Conservation (phyloP, 2,329 filamentous ascomycete species). For the Trichophyton schoenleinii region DNA sequence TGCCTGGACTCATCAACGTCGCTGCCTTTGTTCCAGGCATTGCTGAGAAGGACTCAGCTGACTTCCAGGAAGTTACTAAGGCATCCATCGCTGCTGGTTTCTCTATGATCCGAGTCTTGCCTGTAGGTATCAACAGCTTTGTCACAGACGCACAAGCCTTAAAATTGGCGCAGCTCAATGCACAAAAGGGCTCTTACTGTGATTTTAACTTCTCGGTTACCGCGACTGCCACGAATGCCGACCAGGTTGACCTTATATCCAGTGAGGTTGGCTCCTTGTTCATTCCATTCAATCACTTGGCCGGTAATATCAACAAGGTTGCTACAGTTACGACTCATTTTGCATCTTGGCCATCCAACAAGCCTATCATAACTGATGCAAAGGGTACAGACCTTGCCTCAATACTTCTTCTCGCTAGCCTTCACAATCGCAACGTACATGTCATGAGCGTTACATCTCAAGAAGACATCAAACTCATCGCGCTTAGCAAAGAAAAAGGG, state of each 20-base stretch:
- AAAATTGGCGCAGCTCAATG: conserved; percentile 59
- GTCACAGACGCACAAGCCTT: conserved; percentile 61
- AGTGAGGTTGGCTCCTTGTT: conserved; percentile 67
- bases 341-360: conserved; percentile 61
- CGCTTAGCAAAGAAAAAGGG: conserved; percentile 68
- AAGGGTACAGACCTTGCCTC: conserved; percentile 72
- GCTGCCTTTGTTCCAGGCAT: conserved; percentile 69
- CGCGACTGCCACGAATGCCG: conserved; percentile 59
- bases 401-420: conserved; percentile 61
- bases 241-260: conserved; percentile 60
- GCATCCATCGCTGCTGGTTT: conserved; percentile 64
- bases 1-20: conserved; percentile 66
- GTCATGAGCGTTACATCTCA: conserved; percentile 70
- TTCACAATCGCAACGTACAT: conserved; percentile 66
- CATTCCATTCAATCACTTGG: conserved; percentile 69
- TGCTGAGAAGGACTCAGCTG: conserved; percentile 49
- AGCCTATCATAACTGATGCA: conserved; percentile 70
- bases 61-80: conserved; percentile 58
- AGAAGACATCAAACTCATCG: conserved; percentile 65
- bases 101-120: conserved; percentile 70
- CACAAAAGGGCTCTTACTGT: conserved; percentile 54
- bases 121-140: conserved; percentile 57
- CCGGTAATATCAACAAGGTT: conserved; percentile 73
- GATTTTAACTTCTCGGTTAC: conserved; percentile 72
- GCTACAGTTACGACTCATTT: conserved; percentile 69